A percentile compares a stretch with the other conserved stretches of the same genome.
Conservation (phyloP, 2,329 filamentous ascomycete species). For the Sphaerulina populicola region DNA sequence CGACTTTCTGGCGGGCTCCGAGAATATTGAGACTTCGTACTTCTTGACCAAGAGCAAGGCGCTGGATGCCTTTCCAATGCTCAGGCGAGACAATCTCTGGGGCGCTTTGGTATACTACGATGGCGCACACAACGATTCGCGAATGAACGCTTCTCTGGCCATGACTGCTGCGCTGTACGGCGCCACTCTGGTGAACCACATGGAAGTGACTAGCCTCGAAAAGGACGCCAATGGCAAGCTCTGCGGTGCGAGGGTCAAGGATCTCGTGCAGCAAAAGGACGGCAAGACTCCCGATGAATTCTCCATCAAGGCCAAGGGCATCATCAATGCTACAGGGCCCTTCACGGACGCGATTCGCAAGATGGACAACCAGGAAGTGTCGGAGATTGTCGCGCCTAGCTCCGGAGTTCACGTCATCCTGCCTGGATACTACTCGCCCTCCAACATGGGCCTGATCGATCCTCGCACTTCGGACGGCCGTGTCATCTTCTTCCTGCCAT, state of each 20-base stretch:
- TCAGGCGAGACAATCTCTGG: constrained; percentile 68
- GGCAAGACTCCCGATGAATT: constrained; percentile 57
- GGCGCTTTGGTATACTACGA: constrained; percentile 87
- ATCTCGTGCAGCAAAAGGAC: constrained; percentile 58
- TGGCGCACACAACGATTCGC: constrained; percentile 82
- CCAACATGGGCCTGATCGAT: constrained; percentile 81
- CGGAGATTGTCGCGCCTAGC: constrained; percentile 75
- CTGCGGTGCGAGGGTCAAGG: constrained; percentile 64
- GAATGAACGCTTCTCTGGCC: constrained; percentile 83
- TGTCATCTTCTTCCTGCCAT: constrained; percentile 87
- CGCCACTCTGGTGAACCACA: constrained; percentile 71
- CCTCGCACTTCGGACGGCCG: constrained; percentile 78
- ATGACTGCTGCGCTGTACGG: constrained; percentile 86
- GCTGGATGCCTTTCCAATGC: constrained; percentile 79
- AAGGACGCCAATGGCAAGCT: constrained; percentile 67
- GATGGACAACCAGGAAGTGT: constrained; percentile 64
- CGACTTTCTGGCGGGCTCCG: constrained; percentile 73
- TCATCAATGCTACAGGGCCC: constrained; percentile 83
- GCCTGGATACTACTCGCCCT: constrained; percentile 76
- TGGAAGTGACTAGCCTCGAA: constrained; percentile 67
- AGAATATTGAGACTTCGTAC: constrained; percentile 83
- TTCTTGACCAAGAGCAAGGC: constrained; percentile 81
- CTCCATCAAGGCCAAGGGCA: constrained; percentile 64
- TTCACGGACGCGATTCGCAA: constrained; percentile 81
- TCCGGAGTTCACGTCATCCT: constrained; percentile 81